A percentile compares a stretch with the other conserved stretches of the same genome.
Evolutionary conservation across 2,329 filamentous ascomycete genomes (phyloP).

Genomic region (Penicillium sp.): DNA sequence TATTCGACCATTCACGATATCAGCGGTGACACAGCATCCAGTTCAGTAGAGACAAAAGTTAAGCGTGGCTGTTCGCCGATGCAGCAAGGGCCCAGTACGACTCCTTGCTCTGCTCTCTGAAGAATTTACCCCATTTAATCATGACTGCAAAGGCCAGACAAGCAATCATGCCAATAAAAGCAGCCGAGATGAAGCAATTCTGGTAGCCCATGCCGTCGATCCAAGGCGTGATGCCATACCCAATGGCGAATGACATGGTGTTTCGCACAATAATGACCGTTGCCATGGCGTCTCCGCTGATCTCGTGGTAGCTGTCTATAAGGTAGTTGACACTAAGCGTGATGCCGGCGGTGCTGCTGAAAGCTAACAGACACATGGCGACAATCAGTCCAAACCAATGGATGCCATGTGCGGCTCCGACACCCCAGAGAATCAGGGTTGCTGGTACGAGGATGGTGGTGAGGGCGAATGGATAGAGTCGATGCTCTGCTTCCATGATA

Average conservation of each 20-base stretch:
- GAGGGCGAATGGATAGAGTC: slow-evolving; percentile 37
- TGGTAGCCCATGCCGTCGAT: slow-evolving; percentile 41
- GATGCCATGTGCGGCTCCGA: slow-evolving; percentile 37
- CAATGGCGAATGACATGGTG: slow-evolving; percentile 46
- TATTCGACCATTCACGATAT: no score
- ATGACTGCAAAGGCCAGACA: slow-evolving; percentile 37
- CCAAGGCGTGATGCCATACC: slow-evolving; percentile 48
- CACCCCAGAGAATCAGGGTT: slow-evolving; percentile 37
- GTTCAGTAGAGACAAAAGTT: no score
- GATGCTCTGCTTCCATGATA: slow-evolving; percentile 40
- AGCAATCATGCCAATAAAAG: slow-evolving; percentile 34
- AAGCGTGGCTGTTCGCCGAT: not conserved
- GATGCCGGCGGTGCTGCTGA: slow-evolving; percentile 35
- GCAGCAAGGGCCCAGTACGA: not conserved
- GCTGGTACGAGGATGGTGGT: slow-evolving; percentile 34
- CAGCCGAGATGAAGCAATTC: slow-evolving; percentile 43
- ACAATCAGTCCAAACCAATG: slow-evolving; percentile 35
- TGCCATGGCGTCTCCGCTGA: slow-evolving; percentile 38
- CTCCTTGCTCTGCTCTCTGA: slow-evolving; percentile 17
- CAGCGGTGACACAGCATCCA: no score
- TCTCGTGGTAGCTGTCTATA: slow-evolving; percentile 39
- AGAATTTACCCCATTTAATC: slow-evolving; percentile 37
- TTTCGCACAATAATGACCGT: slow-evolving; percentile 47
- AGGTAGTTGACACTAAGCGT: slow-evolving; percentile 39
- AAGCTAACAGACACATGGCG: slow-evolving; percentile 41